Percentiles rank a stretch among this genome's conserved stretches.
These are phyloP conservation scores for Magnolia changhungtana DNA, from an alignment of 164 flowering plant species.

Conservation along the genomic window DNA sequence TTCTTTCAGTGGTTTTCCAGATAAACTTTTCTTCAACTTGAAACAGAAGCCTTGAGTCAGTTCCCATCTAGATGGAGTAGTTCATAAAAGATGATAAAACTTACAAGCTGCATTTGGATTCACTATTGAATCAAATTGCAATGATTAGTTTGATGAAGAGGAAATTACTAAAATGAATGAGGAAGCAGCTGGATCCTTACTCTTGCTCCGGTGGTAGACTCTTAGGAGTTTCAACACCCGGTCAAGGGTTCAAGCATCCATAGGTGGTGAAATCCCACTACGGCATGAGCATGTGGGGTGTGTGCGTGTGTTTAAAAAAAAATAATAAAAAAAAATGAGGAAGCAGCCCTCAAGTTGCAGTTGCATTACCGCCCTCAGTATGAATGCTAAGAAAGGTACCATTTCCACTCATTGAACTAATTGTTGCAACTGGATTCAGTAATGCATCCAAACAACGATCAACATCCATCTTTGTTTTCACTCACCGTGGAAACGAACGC, in stretches of 20 bases:
- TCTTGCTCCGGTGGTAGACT: too few species aligned
- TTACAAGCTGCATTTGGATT: too few species aligned
- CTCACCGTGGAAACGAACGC: slow-evolving; percentile 52
- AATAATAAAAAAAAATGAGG: background rate
- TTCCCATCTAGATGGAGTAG: background rate
- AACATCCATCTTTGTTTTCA: background rate
- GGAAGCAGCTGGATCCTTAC: too few species aligned
- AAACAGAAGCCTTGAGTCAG: slow-evolving; percentile 4
- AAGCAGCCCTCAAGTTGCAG: background rate
- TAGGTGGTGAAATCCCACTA: too few species aligned
- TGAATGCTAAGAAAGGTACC: background rate
- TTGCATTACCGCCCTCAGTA: background rate
- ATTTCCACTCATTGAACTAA: background rate
- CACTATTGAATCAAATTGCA: background rate
- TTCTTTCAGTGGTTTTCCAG: slow-evolving; percentile 47
- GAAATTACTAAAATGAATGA: too few species aligned
- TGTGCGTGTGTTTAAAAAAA: too few species aligned
- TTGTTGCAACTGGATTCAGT: background rate
- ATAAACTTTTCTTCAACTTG: slow-evolving; percentile 54
- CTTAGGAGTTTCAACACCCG: too few species aligned
- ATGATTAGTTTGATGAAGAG: background rate
- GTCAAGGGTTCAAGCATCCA: too few species aligned
- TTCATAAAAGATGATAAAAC: background rate
- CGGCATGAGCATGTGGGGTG: too few species aligned
- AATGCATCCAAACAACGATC: too few species aligned